Evolutionary conservation across 495 filamentous ascomycete species (phyloP).

Genomic region (Penicillium atrosanguineum): DNA sequence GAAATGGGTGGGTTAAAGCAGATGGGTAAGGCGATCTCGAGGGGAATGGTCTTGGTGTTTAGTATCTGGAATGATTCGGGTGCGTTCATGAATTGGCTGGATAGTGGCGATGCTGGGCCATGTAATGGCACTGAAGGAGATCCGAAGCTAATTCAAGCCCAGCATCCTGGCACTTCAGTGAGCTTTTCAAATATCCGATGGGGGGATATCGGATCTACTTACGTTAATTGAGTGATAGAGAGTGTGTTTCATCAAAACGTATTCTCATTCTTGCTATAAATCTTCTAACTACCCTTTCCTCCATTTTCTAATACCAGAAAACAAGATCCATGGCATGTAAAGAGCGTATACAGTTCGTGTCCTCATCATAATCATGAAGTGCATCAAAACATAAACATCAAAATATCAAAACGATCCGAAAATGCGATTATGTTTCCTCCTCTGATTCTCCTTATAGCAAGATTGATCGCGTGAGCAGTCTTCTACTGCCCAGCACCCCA

Average conservation of each 20-base stretch:
- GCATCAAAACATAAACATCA: conserved; percentile 2
- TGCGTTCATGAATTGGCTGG: conserved; percentile 64
- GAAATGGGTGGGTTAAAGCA: conserved; percentile 26
- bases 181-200: conserved; percentile 36
- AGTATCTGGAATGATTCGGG: conserved; percentile 61
- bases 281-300: conserved; percentile 2
- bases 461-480: not conserved
- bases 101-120: conserved; percentile 53
- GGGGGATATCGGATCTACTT: conserved; percentile 40
- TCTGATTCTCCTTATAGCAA: not conserved
- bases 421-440: not conserved
- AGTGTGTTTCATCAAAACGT: not conserved
- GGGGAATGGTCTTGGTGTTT: conserved; percentile 67
- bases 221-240: not conserved
- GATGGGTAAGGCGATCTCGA: conserved; percentile 37
- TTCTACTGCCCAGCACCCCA: conserved; percentile 13
- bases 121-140: conserved; percentile 49
- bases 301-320: not conserved
- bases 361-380: conserved; percentile 18
- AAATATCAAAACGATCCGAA: conserved; percentile 1
- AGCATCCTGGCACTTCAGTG: conserved; percentile 29
- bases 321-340: conserved; percentile 4
- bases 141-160: conserved; percentile 26
- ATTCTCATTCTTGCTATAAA: conserved; percentile 7
- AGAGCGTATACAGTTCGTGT: conserved; percentile 30